Evolutionary conservation across 768 basidiomycete species (phyloP), one percentile per base, ranked within the genome.

Genomic region (Tephrocybe sp.): DNA sequence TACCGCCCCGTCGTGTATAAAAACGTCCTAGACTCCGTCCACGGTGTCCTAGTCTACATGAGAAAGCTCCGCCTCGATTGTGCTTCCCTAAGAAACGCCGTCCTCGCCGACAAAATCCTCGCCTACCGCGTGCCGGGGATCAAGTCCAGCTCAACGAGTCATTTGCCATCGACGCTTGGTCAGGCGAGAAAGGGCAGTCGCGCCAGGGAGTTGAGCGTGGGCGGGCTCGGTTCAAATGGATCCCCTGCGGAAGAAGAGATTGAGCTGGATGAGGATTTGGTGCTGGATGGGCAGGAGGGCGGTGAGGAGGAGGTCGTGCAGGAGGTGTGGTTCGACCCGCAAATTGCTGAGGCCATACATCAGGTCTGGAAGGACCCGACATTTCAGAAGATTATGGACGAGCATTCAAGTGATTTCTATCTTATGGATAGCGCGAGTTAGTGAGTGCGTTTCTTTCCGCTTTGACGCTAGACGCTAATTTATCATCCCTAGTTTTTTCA

Each of bases 401-500:
- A 77, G 51, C 82, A 84, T 55, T 72, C 73, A 16, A 83, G 75
- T 64, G 87, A 93, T 47, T 97, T 95, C 62, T 96, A 97, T 63
- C 71, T 98, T n/a, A 97, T 96, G 92, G 95, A 97, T 64, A 90
- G 84, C 21, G 95, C 95, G 0, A 76, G 78, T 30, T 96, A 96
- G 90, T 92, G 59, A 62, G 88, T 79, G 13, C 27, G 31, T n/a
- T 26, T 28, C 32, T 28, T 19, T 34, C 35, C 13, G 28, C 19
- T n/a, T 11, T 37, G 18, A 18, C 16, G 43, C n/a, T n/a, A n/a
- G n/a, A 18, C 31, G 34, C 18, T 16, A 19, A 31, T 28, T 19
- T 15, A 9, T n/a, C 26, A 18, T 27, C 5, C 28, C 11, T 16
- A 92, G 47, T 85, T 92, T 34, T 34, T 34, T 4, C 32, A 3